phyloP scores from a whole-genome alignment of 1,139 yeast species.

The Suhomyces guaymorum region DNA sequence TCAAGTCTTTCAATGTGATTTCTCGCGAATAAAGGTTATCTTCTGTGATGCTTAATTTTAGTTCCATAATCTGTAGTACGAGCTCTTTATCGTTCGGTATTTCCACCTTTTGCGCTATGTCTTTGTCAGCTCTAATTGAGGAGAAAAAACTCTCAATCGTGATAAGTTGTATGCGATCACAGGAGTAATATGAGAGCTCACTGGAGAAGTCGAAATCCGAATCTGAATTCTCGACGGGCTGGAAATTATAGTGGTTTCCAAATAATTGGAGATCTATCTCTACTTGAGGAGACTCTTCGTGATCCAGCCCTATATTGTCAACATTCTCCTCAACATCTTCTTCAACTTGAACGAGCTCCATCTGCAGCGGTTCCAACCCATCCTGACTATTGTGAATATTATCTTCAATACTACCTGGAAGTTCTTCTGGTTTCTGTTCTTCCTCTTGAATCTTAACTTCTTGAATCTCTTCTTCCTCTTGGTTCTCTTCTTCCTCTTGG shows the following conservation, averaged over 20 bases:
- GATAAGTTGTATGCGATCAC: conserved; percentile 16
- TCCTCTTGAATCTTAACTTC: background rate
- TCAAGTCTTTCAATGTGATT: conserved; percentile 34
- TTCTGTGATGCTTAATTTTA: conserved; percentile 38
- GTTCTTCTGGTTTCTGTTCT: background rate
- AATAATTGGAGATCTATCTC: conserved; percentile 13
- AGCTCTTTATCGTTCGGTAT: conserved; percentile 34
- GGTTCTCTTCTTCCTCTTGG: too few relatives aligned
- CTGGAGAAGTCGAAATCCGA: conserved; percentile 16
- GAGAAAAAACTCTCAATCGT: conserved; percentile 31
- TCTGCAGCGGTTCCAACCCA: too few relatives aligned
- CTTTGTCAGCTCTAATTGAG: conserved; percentile 29
- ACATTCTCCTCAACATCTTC: background rate
- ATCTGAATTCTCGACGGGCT: conserved; percentile 21
- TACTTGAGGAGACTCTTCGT: background rate
- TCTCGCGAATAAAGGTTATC: conserved; percentile 39
- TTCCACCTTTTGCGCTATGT: conserved; percentile 28
- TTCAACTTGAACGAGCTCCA: too few relatives aligned
- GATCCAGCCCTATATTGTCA: background rate
- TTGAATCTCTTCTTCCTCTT: background rate
- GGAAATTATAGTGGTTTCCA: conserved; percentile 27
- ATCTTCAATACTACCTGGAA: too few relatives aligned
- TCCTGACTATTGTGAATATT: too few relatives aligned
- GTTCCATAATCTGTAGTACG: conserved; percentile 33
- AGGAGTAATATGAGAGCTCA: conserved; percentile 28